Base-by-base conservation (phyloP, 1,284 basidiomycete species). In the Coniferiporia sulphurascens region DNA sequence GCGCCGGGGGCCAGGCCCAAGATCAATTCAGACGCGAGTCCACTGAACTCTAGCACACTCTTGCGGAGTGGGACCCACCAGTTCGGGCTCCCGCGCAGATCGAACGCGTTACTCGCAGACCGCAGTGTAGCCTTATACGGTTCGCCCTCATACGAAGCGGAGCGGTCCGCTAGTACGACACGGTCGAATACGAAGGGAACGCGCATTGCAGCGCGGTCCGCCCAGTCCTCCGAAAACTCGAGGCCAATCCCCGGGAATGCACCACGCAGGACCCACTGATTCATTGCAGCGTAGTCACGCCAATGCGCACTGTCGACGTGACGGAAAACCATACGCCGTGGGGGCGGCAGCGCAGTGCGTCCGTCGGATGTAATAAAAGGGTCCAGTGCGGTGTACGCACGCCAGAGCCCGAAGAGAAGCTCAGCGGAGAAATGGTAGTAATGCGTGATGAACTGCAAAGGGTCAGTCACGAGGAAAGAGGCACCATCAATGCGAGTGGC, bases 401-500 rank as follows among this genome's bases (percentile, higher is more conserved):
- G 81, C 92, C 92, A 95, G 64, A 94, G 82, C 48, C 93, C 92
- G 63, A 92, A 91, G 73, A 90, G 87, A 15, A 94, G 82, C 69
- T 96, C 93, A 4, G 93, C 93, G 34, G 89, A 85, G 82, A 88
- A 94, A 67, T 91, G 87, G 69, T 90, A 91, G 67, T 90, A 90
- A 69, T 91, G 88, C 0, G 84, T 85, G 62, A 92, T 80, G 71
- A 84, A 95, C 78, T 95, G 92, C 22, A 83, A 81, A 3, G 88
- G 85, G 65, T 95, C 93, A 65, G 93, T 94, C 38, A 87, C 78
- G 10, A 93, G 74, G 73, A 86, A 88, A 85, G 91, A 62, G 6
- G 48, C 27, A 15, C 58, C 61, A 27, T 61, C 44, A n/a, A 59
- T 10, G 27, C 48, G 35, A 4, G 61, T 36, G 35, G 54, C 58